These are phyloP conservation scores for Teunomyces stri DNA, from an alignment of 805 yeast species.

Conservation along the genomic window DNA sequence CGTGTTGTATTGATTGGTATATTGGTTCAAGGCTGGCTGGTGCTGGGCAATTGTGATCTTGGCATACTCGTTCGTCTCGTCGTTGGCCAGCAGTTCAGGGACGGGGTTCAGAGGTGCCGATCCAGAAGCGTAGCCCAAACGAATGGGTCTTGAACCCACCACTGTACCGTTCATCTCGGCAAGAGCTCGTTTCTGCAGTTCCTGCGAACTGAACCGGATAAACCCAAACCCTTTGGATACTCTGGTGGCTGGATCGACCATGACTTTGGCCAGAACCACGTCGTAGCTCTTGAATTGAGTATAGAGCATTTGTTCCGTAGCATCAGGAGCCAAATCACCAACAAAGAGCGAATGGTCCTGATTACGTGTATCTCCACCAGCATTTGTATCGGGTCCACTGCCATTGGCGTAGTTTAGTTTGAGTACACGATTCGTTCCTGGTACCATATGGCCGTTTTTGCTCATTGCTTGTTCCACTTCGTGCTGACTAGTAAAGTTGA, in stretches of 20 bases:
- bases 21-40: constrained; percentile 58
- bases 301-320: constrained; percentile 62
- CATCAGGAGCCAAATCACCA: constrained; percentile 77
- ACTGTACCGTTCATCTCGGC: constrained; percentile 78
- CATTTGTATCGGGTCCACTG: constrained; percentile 17
- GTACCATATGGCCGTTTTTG: constrained; percentile 67
- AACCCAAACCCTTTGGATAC: constrained; percentile 85
- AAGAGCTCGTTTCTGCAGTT: constrained; percentile 70
- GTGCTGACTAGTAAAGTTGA: constrained; percentile 61
- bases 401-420: constrained; percentile 83
- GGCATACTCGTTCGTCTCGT: constrained; percentile 10
- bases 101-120: constrained; percentile 16
- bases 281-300: constrained; percentile 67
- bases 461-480: constrained; percentile 65
- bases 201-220: constrained; percentile 66
- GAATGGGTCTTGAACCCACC: constrained; percentile 70
- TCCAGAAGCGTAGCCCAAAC: constrained; percentile 56
- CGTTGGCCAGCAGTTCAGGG: constrained; percentile 14
- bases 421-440: constrained; percentile 58
- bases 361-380: neutral
- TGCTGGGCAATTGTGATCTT: constrained; percentile 33
- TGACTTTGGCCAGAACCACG: constrained; percentile 72
- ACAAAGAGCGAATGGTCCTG: constrained; percentile 72
- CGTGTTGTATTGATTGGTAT: constrained; percentile 79
- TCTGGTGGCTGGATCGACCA: constrained; percentile 69